Evolutionary conservation across 225 moss, liverwort and hornwort species (phyloP).

Genomic region (Pseudisothecium myosuroides): DNA sequence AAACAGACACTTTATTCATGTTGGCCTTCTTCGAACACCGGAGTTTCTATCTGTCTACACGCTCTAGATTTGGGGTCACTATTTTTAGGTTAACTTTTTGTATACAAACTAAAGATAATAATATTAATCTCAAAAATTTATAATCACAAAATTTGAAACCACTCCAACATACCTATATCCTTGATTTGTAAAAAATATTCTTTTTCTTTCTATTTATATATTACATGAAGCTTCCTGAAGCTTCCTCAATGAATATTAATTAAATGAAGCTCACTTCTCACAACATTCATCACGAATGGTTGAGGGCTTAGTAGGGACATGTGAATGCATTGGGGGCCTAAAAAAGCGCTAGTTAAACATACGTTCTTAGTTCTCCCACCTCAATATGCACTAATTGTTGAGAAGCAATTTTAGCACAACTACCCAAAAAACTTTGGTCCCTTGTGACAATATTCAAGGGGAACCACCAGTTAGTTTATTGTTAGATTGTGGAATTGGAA

Average conservation of each 20-base stretch:
- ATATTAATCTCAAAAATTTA: neutral
- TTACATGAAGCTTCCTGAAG: neutral
- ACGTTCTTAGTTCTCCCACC: fast-evolving
- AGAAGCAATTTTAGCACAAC: neutral
- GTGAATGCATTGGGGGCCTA: fast-evolving
- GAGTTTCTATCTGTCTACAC: too few species aligned
- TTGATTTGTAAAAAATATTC: neutral
- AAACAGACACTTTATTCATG: too few species aligned
- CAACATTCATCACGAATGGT: neutral
- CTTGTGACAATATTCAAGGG: fast-evolving
- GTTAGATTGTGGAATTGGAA: fast-evolving
- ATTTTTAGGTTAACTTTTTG: fast-evolving
- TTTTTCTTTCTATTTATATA: neutral
- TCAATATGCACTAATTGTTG: neutral
- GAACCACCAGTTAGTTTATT: fast-evolving
- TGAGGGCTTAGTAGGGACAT: fast-evolving
- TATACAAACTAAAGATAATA: neutral
- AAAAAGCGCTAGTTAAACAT: neutral
- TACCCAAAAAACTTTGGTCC: fast-evolving
- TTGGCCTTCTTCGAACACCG: too few species aligned
- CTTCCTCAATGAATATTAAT: neutral
- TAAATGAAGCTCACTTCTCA: fast-evolving
- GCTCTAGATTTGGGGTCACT: fast-evolving
- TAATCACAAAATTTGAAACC: too few species aligned
- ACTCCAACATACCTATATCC: fast-evolving